Conservation (phyloP, 1,139 yeast species). For the Debaryomyces udenii region DNA sequence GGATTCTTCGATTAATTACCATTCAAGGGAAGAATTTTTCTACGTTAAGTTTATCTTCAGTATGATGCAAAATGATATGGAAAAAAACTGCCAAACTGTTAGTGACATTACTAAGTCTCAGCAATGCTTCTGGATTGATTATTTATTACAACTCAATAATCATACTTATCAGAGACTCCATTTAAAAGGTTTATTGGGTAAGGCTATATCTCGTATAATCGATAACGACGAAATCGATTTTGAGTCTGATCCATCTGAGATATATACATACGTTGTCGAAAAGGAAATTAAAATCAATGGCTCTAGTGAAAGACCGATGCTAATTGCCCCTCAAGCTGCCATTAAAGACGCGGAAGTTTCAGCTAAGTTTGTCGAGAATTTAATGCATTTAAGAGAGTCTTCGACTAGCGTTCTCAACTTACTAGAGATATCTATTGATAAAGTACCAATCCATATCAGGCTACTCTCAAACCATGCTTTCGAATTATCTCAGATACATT, state of each 20-base stretch:
- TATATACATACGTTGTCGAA: constrained; percentile 52
- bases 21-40: constrained; percentile 74
- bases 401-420: constrained; percentile 59
- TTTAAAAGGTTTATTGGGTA: constrained; percentile 56
- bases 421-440: constrained; percentile 38
- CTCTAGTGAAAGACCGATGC: constrained; percentile 30
- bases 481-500: constrained; percentile 39
- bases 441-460: constrained; percentile 65
- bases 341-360: constrained; percentile 78
- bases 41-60: constrained; percentile 62
- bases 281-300: constrained; percentile 53
- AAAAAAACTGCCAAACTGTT: constrained; percentile 25
- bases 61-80: constrained; percentile 52
- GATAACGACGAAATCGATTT: constrained; percentile 63
- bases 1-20: constrained; percentile 31
- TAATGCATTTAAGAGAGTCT: constrained; percentile 74
- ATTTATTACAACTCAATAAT: constrained; percentile 59
- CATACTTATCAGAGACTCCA: constrained; percentile 62
- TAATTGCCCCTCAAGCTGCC: constrained; percentile 64
- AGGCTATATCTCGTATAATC: constrained; percentile 48
- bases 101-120: constrained; percentile 41
- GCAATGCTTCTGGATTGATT: constrained; percentile 48
- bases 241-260: constrained; percentile 80
- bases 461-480: constrained; percentile 41
- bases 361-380: constrained; percentile 65